Evolutionary conservation across 2,329 filamentous ascomycete genomes (phyloP).

Genomic region (Sporothrix dimorphospora): DNA sequence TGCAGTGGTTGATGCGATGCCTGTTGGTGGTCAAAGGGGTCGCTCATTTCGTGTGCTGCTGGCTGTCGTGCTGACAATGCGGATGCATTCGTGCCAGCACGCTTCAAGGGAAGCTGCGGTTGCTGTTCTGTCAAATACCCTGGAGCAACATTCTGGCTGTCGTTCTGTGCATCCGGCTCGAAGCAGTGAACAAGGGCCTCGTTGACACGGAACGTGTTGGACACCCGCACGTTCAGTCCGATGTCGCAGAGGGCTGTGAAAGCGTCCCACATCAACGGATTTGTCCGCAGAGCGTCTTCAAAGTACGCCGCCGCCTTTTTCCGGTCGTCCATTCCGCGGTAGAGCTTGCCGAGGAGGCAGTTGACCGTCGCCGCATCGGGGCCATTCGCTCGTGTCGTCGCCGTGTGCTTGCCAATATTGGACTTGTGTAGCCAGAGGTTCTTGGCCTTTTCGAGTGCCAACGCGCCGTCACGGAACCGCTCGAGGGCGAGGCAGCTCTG

Average conservation of each 20-base stretch:
- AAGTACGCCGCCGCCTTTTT: slow-evolving; percentile 84
- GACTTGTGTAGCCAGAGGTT: slow-evolving; percentile 75
- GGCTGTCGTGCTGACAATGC: slow-evolving; percentile 37
- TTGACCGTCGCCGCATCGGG: slow-evolving; percentile 85
- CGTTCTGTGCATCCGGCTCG: slow-evolving; percentile 43
- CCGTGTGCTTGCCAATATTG: slow-evolving; percentile 80
- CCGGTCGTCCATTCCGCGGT: slow-evolving; percentile 78
- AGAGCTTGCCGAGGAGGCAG: slow-evolving; percentile 85
- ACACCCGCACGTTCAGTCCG: slow-evolving; percentile 77
- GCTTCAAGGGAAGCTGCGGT: slow-evolving; percentile 23
- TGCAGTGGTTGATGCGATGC: slow-evolving; percentile 29
- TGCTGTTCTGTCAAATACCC: slow-evolving; percentile 44
- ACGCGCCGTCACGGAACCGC: slow-evolving; percentile 77
- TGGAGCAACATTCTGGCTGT: slow-evolving; percentile 38
- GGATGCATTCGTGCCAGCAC: slow-evolving; percentile 45
- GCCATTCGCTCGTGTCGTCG: slow-evolving; percentile 70
- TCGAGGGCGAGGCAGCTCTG: slow-evolving; percentile 83
- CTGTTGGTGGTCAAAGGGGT: slow-evolving; percentile 57
- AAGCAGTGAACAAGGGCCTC: slow-evolving; percentile 55
- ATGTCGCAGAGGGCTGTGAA: slow-evolving; percentile 87
- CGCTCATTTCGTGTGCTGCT: slow-evolving; percentile 44
- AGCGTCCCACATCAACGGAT: slow-evolving; percentile 98
- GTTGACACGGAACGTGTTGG: slow-evolving; percentile 83
- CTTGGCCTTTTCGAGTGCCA: slow-evolving; percentile 80
- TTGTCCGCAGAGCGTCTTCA: slow-evolving; percentile 83